phyloP scores from a whole-genome alignment of 2,329 filamentous ascomycete genomes.

The Berkeleyomyces basicola region DNA sequence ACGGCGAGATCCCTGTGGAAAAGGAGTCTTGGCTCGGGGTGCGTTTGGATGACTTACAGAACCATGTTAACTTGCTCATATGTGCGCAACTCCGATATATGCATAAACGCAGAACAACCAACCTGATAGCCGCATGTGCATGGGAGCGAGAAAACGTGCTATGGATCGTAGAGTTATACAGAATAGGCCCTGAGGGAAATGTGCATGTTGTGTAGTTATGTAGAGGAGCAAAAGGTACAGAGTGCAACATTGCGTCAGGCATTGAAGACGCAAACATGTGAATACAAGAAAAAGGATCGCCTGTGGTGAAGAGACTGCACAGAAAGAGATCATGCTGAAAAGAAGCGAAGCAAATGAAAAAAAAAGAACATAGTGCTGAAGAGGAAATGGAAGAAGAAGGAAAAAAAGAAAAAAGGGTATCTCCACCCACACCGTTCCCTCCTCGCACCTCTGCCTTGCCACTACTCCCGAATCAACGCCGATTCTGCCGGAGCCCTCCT shows the following conservation, averaged over 20 bases:
- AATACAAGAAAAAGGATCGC: not conserved
- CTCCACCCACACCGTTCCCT: not conserved
- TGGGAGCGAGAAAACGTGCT: not conserved
- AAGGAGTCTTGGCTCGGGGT: too few relatives aligned
- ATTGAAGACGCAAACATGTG: not conserved
- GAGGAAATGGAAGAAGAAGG: not conserved
- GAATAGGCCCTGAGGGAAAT: not conserved
- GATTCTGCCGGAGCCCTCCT: not conserved
- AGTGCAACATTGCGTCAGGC: not conserved
- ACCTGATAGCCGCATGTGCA: not conserved
- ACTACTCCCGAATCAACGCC: not conserved
- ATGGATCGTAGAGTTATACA: not conserved
- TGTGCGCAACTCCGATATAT: not conserved
- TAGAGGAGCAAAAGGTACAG: not conserved
- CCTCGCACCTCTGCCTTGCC: not conserved
- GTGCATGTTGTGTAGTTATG: not conserved
- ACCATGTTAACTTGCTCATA: slow-evolving; percentile 8
- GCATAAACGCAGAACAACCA: not conserved
- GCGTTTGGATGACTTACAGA: not conserved
- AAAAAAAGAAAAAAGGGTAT: not conserved
- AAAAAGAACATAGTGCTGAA: not conserved
- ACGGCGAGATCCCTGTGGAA: too few relatives aligned
- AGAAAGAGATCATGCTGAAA: not conserved
- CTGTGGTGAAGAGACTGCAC: not conserved
- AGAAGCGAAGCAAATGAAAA: not conserved